Evolutionary conservation across 495 filamentous ascomycete species (phyloP), one percentile per base, ranked within the genome.

Genomic region (Aspergillus hancockii): DNA sequence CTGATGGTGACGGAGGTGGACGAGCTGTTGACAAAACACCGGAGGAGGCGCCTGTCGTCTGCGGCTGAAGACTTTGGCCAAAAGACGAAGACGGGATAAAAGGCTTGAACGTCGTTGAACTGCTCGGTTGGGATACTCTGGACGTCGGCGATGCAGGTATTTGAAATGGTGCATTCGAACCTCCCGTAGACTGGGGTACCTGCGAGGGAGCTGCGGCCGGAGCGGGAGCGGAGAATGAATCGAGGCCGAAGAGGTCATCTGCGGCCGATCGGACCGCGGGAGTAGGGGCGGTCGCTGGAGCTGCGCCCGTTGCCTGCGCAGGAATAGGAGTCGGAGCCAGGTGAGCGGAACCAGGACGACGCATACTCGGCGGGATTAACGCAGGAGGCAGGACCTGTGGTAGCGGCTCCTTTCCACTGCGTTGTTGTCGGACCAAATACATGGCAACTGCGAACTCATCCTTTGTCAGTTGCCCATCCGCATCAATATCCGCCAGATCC

Each of bases 401-500:
- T 4, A 98, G 69, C 25, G 79, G 70, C 51, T 85, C 85, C 36
- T 85, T 86, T 58, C 87, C 90, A 57, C 79, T 85, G 22, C 92
- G 84, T 71, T 97, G 92, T 68, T 94, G 87, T 57, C 91, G 83
- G 62, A 98, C 96, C 34, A 98, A 81, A 68, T 96, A 93, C 94
- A 98, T 98, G 49, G 95, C 94, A 52, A 98, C 92, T 0, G 94
- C 93, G 67, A 98, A 98, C 66, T 95, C 93, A 70, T 98, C 94
- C 55, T 83, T 81, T 34, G 80, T 92, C 41, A 98, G 78, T 57
- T 87, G 88, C 10, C 94, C 94, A 55, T 93, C 90, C 16, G 90
- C 93, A 62, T 89, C 89, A 69, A 97, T 94, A 79, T 98, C 93
- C 7, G 95, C 89, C 22, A 98, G 81, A 69, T 98, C 95, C 94